These are phyloP conservation scores for Lachancea mirantina DNA, from an alignment of 805 yeast genomes.

Conservation along the genomic window DNA sequence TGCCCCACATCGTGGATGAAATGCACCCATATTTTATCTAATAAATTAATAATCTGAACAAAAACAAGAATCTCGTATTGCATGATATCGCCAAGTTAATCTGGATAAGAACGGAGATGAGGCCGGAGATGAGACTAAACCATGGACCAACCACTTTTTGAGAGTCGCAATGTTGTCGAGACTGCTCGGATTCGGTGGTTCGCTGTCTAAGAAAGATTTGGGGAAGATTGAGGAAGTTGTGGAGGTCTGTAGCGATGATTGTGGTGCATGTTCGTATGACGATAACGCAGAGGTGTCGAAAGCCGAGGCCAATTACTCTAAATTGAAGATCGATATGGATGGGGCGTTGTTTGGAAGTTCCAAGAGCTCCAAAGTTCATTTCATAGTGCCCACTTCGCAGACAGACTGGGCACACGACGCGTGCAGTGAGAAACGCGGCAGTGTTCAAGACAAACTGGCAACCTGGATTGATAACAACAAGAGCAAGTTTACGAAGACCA, in stretches of 20 bases:
- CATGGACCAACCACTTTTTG: background rate
- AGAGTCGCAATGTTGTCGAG: slow-evolving; percentile 10
- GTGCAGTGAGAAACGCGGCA: slow-evolving; percentile 33
- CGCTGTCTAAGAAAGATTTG: slow-evolving; percentile 8
- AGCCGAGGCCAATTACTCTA: slow-evolving; percentile 19
- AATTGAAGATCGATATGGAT: slow-evolving; percentile 27
- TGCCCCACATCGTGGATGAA: too few species aligned
- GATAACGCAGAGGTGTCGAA: slow-evolving; percentile 3
- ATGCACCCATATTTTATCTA: too few species aligned
- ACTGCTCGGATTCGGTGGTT: slow-evolving; percentile 6
- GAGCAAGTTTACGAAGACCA: slow-evolving; percentile 23
- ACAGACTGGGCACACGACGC: slow-evolving; percentile 83
- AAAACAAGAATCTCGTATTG: too few species aligned
- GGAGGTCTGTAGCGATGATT: slow-evolving; percentile 17
- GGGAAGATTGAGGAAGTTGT: slow-evolving; percentile 17
- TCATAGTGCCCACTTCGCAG: slow-evolving; percentile 77
- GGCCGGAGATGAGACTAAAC: background rate
- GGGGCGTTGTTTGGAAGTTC: slow-evolving; percentile 63
- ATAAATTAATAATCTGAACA: too few species aligned
- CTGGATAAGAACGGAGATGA: slow-evolving; percentile 4
- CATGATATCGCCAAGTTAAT: too few species aligned
- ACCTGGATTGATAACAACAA: slow-evolving; percentile 33
- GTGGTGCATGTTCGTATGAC: slow-evolving; percentile 4
- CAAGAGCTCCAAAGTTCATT: slow-evolving; percentile 59
- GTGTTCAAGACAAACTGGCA: slow-evolving; percentile 41